Evolutionary conservation across 805 yeast genomes (phyloP).

Genomic region (Wickerhamomyces bovis): DNA sequence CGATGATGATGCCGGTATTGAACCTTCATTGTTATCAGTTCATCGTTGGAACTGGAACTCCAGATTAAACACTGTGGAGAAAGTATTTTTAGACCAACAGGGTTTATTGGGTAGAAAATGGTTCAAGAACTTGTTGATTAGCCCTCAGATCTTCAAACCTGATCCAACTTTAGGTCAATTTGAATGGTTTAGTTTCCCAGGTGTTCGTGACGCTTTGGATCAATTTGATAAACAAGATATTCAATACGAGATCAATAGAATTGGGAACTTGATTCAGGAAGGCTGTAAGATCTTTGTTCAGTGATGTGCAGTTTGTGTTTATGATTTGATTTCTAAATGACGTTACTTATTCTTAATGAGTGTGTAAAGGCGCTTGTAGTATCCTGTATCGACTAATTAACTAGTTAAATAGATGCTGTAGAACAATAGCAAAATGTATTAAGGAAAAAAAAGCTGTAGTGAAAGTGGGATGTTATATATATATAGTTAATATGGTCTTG

Average conservation of each 20-base stretch:
- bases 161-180: conserved; percentile 32
- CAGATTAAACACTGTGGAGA: conserved; percentile 51
- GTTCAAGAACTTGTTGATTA: conserved; percentile 61
- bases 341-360: not conserved
- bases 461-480: too few species aligned
- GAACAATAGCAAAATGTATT: too few species aligned
- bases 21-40: conserved; percentile 66
- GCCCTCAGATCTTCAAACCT: conserved; percentile 60
- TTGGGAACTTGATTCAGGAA: conserved; percentile 26
- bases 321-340: not conserved
- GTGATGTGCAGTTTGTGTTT: conserved; percentile 1
- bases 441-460: too few species aligned
- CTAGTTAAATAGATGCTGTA: too few species aligned
- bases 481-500: too few species aligned
- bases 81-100: conserved; percentile 39
- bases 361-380: too few species aligned
- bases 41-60: conserved; percentile 79
- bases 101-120: conserved; percentile 50
- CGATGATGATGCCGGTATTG: conserved; percentile 49
- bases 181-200: conserved; percentile 68
- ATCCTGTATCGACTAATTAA: too few species aligned
- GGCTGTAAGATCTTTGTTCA: conserved; percentile 12
- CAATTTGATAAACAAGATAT: conserved; percentile 45
- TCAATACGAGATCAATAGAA: conserved; percentile 42
- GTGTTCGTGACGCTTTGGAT: conserved; percentile 60